These are phyloP conservation scores for Eucalyptus guilfoylei DNA, from an alignment of 345 rosid genomes.

Conservation along the genomic window DNA sequence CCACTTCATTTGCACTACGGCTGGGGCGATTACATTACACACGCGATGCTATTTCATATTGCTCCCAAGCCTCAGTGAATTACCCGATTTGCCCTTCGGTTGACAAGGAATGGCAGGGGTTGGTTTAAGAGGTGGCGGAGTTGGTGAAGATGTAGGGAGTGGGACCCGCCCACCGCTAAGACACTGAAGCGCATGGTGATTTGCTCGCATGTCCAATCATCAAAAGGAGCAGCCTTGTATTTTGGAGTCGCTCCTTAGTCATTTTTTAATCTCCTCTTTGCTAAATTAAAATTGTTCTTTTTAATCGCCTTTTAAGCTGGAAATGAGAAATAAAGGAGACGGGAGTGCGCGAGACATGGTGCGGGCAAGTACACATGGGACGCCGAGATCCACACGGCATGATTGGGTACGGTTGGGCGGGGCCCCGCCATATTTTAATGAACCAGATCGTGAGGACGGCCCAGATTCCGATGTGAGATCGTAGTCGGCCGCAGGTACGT, in stretches of 20 bases:
- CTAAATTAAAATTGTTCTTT: neutral
- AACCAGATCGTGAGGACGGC: neutral
- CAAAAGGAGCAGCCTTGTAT: neutral
- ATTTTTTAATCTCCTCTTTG: neutral
- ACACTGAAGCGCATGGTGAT: neutral
- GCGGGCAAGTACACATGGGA: neutral
- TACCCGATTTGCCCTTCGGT: neutral
- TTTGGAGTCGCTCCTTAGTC: neutral
- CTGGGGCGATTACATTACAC: neutral
- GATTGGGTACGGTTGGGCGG: neutral
- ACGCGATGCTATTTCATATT: too few relatives aligned
- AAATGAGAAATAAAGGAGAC: neutral
- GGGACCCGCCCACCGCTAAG: neutral
- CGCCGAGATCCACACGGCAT: neutral
- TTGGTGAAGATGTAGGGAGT: neutral
- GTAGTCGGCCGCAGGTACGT: neutral
- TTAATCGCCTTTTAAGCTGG: neutral
- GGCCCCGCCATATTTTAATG: neutral
- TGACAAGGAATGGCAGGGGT: neutral
- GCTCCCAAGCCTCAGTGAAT: neutral
- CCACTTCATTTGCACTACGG: neutral
- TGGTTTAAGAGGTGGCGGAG: neutral
- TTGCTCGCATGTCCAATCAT: neutral
- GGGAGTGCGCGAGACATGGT: neutral
- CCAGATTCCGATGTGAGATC: neutral